Conservation (phyloP, 495 filamentous ascomycete genomes). For the Mytilinidion resinicola region DNA sequence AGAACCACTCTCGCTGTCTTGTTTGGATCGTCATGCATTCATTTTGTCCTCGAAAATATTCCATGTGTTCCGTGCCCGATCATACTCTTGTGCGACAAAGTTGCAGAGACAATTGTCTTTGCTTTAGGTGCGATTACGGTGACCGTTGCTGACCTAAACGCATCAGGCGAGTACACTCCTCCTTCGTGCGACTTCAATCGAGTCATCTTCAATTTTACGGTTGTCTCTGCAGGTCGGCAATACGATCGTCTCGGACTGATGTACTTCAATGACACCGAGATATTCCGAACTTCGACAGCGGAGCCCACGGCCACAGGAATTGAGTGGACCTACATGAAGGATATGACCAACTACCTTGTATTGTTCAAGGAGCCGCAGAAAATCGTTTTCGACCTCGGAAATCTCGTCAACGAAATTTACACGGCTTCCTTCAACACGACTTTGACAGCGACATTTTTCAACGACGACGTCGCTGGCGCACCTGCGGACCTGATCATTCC, state of each 20-base stretch:
- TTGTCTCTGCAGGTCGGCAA: conserved; percentile 66
- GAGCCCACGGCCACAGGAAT: conserved; percentile 71
- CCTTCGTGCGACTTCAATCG: conserved; percentile 69
- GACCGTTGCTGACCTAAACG: conserved; percentile 6
- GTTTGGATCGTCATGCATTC: not conserved
- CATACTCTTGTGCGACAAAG: no score
- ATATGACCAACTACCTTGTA: conserved; percentile 67
- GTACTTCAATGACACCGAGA: conserved; percentile 74
- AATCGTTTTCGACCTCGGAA: conserved; percentile 79
- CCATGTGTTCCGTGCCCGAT: no score
- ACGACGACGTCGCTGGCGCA: conserved; percentile 38
- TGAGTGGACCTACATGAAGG: conserved; percentile 71
- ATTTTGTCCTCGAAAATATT: no score
- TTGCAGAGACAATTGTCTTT: no score
- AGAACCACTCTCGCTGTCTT: not conserved
- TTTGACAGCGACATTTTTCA: conserved; percentile 71
- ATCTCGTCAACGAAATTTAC: conserved; percentile 66
- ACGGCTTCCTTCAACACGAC: conserved; percentile 80
- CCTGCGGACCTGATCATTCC: conserved; percentile 67
- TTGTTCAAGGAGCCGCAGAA: conserved; percentile 64
- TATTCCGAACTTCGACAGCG: conserved; percentile 82
- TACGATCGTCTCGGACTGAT: conserved; percentile 74
- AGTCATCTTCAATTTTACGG: conserved; percentile 75
- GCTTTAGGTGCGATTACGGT: not conserved
- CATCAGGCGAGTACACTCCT: conserved; percentile 58